Evolutionary conservation across 768 basidiomycete genomes (phyloP).

Genomic region (Psilocybe cyanescens): DNA sequence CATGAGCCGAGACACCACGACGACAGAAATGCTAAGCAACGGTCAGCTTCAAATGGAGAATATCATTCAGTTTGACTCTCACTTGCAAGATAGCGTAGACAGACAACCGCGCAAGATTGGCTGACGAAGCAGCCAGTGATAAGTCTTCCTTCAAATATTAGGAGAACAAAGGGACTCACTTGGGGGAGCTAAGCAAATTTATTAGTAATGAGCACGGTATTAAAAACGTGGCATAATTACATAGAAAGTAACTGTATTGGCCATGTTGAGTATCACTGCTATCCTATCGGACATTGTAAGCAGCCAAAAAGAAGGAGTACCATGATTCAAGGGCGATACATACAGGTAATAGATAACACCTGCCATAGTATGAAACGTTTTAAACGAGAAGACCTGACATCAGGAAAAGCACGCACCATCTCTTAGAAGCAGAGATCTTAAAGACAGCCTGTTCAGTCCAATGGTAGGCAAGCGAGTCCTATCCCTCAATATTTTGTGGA

Average conservation of each 20-base stretch:
- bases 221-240: not conserved
- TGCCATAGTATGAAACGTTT: not conserved
- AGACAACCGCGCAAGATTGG: conserved; percentile 1
- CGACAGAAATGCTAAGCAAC: not conserved
- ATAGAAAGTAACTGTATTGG: conserved; percentile 3
- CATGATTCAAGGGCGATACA: not conserved
- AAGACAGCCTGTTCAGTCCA: not conserved
- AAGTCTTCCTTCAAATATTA: no score
- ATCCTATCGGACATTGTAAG: not conserved
- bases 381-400: no score
- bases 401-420: not conserved
- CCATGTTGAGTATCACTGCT: not conserved
- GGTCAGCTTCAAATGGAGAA: not conserved
- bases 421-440: not conserved
- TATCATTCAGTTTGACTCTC: not conserved
- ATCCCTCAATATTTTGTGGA: not conserved
- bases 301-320: not conserved
- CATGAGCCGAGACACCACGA: conserved; percentile 6
- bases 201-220: not conserved
- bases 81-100: conserved; percentile 2
- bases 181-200: not conserved
- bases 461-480: not conserved
- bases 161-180: not conserved
- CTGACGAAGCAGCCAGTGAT: not conserved
- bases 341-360: not conserved